These are phyloP conservation scores for Erysimum cheiri DNA, from an alignment of 441 rosid genomes.

Conservation along the genomic window DNA sequence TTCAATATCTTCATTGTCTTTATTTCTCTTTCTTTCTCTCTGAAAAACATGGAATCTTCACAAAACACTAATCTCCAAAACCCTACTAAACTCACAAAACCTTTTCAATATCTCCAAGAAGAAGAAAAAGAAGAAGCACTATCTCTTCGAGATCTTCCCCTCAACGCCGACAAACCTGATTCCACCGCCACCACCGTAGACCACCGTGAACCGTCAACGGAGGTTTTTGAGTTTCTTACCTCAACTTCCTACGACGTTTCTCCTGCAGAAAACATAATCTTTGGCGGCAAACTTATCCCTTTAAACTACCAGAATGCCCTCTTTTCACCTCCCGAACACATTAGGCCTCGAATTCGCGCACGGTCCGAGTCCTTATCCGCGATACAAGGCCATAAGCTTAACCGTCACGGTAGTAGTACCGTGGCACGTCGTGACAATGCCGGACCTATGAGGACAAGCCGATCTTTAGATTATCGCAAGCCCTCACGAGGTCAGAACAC, in stretches of 20 bases:
- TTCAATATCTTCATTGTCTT: slow-evolving; percentile 28
- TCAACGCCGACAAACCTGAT: slow-evolving; percentile 5
- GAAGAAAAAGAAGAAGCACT: slow-evolving; percentile 54
- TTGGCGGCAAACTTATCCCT: slow-evolving; percentile 76
- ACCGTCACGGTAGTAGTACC: slow-evolving; percentile 29
- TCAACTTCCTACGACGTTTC: slow-evolving; percentile 56
- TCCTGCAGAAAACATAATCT: slow-evolving; percentile 81
- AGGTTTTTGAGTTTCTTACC: slow-evolving; percentile 72
- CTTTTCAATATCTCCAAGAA: slow-evolving; percentile 9
- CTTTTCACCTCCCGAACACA: slow-evolving; percentile 29
- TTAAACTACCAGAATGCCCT: slow-evolving; percentile 44
- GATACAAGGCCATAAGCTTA: slow-evolving; percentile 38
- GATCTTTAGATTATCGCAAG: slow-evolving; percentile 62
- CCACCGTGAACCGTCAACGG: slow-evolving; percentile 41
- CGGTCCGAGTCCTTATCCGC: slow-evolving; percentile 70
- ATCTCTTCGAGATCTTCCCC: slow-evolving; percentile 62
- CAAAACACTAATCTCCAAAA: slow-evolving; percentile 31
- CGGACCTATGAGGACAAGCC: slow-evolving; percentile 57
- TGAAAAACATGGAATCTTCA: slow-evolving; percentile 33
- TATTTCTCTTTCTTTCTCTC: background rate
- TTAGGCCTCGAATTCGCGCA: slow-evolving; percentile 40
- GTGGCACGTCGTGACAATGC: slow-evolving; percentile 39
- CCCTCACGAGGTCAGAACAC: slow-evolving; percentile 45
- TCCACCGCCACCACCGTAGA: slow-evolving; percentile 45
- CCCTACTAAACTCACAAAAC: slow-evolving; percentile 33